A percentile compares a stretch with the other conserved stretches of the same genome.
Conservation (phyloP, 805 yeast species). For the Metschnikowia amazonensis region DNA sequence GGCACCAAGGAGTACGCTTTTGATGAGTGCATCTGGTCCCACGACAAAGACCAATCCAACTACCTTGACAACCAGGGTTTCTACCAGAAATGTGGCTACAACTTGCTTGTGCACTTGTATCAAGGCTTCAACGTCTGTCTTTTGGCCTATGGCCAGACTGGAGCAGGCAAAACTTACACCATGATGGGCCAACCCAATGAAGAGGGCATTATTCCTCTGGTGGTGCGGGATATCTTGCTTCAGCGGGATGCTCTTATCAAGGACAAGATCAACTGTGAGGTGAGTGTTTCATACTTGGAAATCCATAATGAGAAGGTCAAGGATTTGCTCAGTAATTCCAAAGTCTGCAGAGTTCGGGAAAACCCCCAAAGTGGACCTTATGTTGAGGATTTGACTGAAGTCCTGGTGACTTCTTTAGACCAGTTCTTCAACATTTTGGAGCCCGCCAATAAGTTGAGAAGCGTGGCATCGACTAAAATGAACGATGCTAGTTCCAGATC, state of each 20-base stretch:
- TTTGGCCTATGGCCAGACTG: conserved; percentile 43
- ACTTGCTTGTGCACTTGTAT: conserved; percentile 52
- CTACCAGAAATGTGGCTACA: conserved; percentile 54
- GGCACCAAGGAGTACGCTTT: conserved; percentile 42
- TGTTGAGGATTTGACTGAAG: conserved; percentile 63
- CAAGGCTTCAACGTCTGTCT: conserved; percentile 42
- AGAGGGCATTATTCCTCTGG: conserved; percentile 36
- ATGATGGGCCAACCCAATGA: conserved; percentile 40
- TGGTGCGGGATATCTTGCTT: conserved; percentile 52
- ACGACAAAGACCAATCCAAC: conserved; percentile 25
- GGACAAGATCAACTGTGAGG: conserved; percentile 36
- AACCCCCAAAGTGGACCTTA: conserved; percentile 64
- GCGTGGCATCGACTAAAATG: conserved; percentile 71
- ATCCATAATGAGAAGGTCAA: conserved; percentile 74
- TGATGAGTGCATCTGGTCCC: conserved; percentile 53
- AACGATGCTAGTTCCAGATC: conserved; percentile 73
- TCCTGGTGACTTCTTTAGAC: conserved; percentile 41
- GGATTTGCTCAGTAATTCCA: conserved; percentile 46
- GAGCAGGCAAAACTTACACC: conserved; percentile 41
- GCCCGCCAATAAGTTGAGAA: conserved; percentile 53
- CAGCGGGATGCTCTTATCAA: conserved; percentile 35
- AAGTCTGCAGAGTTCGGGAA: conserved; percentile 56
- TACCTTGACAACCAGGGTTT: conserved; percentile 49
- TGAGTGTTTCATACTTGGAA: conserved; percentile 61
- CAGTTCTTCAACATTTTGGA: conserved; percentile 48